Percentiles rank a stretch among this genome's conserved stretches.
These are phyloP conservation scores for Panicum miliaceum DNA, from an alignment of 176 grass and related monocot genomes.

Conservation along the genomic window DNA sequence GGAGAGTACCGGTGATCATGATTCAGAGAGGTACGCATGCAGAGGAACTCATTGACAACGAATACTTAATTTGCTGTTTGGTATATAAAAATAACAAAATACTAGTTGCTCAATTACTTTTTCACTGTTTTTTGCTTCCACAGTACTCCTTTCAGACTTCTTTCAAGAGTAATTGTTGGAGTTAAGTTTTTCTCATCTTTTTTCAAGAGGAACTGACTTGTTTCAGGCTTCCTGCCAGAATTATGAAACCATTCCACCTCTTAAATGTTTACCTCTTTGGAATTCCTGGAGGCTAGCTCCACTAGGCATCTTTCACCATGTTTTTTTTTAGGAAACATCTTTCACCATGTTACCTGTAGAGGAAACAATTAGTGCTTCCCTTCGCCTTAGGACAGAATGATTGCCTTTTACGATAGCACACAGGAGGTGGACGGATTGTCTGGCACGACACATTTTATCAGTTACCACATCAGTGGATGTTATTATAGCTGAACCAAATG, in stretches of 20 bases:
- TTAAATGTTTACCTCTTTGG: conserved; percentile 14
- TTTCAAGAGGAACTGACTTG: background rate
- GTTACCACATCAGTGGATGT: background rate
- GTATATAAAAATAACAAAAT: background rate
- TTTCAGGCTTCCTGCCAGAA: background rate
- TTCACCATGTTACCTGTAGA: conserved; percentile 36
- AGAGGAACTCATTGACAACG: background rate
- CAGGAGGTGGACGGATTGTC: conserved; percentile 18
- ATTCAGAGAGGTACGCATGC: conserved; percentile 57
- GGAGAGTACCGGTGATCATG: conserved; percentile 41
- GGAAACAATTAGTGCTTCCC: conserved; percentile 31
- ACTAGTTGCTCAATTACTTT: background rate
- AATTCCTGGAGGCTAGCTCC: conserved; percentile 26
- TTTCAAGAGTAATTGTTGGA: background rate
- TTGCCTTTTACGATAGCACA: conserved; percentile 3
- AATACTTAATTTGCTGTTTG: background rate
- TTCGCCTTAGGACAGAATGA: conserved; percentile 19
- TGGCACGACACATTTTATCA: background rate
- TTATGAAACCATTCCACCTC: background rate
- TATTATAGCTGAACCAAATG: background rate
- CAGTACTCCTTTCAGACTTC: background rate
- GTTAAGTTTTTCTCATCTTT: background rate
- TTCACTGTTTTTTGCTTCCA: background rate
- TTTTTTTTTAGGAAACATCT: too few relatives aligned
- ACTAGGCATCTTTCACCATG: conserved; percentile 36